Evolutionary conservation across 257 asterid species (phyloP), one percentile per base, ranked within the genome.

Genomic region (Lavandula angustifolia): DNA sequence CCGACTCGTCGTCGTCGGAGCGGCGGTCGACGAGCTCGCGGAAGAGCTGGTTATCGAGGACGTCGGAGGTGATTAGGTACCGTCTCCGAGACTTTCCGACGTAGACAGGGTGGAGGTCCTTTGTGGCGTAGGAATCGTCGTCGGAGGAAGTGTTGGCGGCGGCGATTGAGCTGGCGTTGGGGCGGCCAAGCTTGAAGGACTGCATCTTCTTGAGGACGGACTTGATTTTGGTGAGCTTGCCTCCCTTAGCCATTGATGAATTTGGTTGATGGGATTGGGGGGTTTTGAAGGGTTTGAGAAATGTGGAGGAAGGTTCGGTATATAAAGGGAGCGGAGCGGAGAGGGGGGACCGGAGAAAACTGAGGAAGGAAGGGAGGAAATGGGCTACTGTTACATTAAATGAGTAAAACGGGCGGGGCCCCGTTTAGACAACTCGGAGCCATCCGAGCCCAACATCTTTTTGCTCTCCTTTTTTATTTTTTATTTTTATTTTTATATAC

Each of bases 61-160:
- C 92, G 42, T 87, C 91, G 70, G 97, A 70, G 75, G 86, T 62
- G 56, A 94, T 72, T 29, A 90, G 83, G 66, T 92, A 92, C 8
- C 92, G 85, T 57, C 99, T 87, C 14, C 94, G 84, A 0, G 99
- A 87, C 67, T 92, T 92, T 0, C 99, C 99, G 17, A 92, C 99
- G 76, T 78, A 92, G 48, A 92, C 99, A 0, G 96, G 73, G 62
- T 80, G 87, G 54, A 84, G 81, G 63, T 78, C 86, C 54, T 60
- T 16, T 66, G 56, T 60, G 50, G 53, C 55, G 64, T 69, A 70
- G 46, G 68, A 66, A 9, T 76, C 81, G 12, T 79, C 89, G 51
- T 82, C 79, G 73, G 69, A 58, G 34, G 82, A 75, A 3, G 63
- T 38, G 73, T 62, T 65, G 47, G 83, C 75, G 67, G 80, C 84